Evolutionary conservation across 2,329 filamentous ascomycete genomes (phyloP).

Genomic region (Aureobasidium sp.): DNA sequence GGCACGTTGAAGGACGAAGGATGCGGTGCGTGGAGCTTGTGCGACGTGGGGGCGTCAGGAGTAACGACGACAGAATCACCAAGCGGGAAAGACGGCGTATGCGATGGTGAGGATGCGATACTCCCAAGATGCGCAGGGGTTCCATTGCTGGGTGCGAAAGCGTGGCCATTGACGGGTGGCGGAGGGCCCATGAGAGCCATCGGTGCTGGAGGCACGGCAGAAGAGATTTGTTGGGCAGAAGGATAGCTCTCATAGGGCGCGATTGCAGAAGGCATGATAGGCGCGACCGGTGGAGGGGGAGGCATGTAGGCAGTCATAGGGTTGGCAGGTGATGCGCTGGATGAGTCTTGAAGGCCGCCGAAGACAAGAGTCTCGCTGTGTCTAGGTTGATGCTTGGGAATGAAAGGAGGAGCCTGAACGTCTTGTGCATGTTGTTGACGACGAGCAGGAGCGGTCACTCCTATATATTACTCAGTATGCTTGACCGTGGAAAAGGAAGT

Average conservation of each 20-base stretch:
- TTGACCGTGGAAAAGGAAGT: neutral
- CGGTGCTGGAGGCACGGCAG: neutral
- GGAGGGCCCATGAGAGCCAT: neutral
- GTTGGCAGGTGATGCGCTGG: conserved; percentile 27
- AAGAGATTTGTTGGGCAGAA: neutral
- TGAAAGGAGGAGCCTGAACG: conserved; percentile 12
- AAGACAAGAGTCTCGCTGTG: conserved; percentile 26
- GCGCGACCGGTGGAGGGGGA: neutral
- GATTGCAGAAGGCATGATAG: neutral
- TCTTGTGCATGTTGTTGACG: conserved; percentile 1
- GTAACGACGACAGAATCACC: conserved; percentile 9
- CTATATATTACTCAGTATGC: neutral
- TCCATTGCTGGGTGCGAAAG: neutral
- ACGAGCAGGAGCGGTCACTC: neutral
- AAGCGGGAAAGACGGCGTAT: neutral
- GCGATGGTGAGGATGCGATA: conserved; percentile 6
- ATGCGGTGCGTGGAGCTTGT: conserved; percentile 21
- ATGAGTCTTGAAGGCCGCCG: conserved; percentile 28
- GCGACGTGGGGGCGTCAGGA: neutral
- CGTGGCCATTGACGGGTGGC: conserved; percentile 1
- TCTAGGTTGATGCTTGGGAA: conserved; percentile 6
- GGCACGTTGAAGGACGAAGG: conserved; percentile 25
- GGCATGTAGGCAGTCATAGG: neutral
- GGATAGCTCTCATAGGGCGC: neutral
- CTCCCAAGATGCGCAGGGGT: neutral